Conservation (phyloP, 2,329 filamentous ascomycete species). For the Aspergillus sergii region DNA sequence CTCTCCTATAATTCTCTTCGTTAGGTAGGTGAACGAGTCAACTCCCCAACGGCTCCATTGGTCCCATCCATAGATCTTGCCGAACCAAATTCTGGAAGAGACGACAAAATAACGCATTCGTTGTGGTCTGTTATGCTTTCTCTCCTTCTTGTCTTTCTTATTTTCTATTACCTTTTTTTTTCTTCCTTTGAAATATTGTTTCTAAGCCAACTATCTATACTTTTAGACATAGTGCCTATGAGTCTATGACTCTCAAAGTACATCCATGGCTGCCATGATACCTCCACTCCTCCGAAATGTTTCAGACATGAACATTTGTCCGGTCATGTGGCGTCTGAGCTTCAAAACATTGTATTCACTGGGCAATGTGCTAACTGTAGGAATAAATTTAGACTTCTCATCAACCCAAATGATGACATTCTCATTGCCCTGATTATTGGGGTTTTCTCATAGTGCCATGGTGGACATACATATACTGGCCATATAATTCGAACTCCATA, state of each 20-base stretch:
- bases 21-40: background rate
- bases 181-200: background rate
- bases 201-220: background rate
- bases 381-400: background rate
- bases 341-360: background rate
- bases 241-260: background rate
- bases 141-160: background rate
- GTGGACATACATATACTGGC: background rate
- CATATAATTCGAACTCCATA: background rate
- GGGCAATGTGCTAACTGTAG: background rate
- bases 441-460: background rate
- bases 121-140: background rate
- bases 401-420: background rate
- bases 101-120: background rate
- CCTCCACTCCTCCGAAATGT: background rate
- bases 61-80: background rate
- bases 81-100: background rate
- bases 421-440: background rate
- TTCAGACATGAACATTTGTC: background rate
- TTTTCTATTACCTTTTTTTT: background rate
- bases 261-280: background rate
- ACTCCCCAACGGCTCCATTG: background rate
- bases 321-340: background rate
- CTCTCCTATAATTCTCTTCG: background rate
- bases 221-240: background rate